phyloP scores from a whole-genome alignment of 352 stramenopile genomes.

The Globisporangium perplexum region DNA sequence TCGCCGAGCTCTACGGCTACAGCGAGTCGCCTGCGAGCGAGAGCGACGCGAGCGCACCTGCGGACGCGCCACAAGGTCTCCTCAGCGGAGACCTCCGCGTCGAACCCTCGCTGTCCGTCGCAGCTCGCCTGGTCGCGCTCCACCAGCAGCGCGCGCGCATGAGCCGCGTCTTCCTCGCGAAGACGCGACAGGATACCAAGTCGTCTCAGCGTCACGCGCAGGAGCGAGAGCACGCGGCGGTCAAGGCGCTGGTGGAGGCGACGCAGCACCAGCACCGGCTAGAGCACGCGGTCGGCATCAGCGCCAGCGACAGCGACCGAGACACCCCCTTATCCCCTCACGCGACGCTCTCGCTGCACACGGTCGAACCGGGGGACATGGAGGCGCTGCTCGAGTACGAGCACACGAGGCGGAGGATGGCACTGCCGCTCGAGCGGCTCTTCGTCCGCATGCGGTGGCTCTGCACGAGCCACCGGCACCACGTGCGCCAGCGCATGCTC shows the following conservation, averaged over 20 bases:
- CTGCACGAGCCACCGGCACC: constrained; percentile 40
- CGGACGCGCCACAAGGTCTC: no score
- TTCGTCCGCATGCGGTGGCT: constrained; percentile 38
- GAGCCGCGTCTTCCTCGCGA: constrained; percentile 6
- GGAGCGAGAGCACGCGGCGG: constrained; percentile 4
- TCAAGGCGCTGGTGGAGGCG: constrained; percentile 15
- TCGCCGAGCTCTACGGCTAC: constrained; percentile 25
- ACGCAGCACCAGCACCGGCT: constrained; percentile 24
- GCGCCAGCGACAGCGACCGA: not conserved
- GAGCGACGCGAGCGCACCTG: not conserved
- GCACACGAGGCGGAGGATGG: constrained; percentile 16
- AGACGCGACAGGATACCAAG: constrained; percentile 1
- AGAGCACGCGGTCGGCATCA: constrained; percentile 3
- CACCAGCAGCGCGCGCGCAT: not conserved
- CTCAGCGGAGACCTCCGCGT: not conserved
- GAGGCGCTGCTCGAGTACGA: constrained; percentile 30
- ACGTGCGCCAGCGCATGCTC: constrained; percentile 49
- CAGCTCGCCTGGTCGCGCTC: constrained; percentile 5
- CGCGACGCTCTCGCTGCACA: not conserved
- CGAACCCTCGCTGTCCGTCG: not conserved
- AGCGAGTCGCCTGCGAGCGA: not conserved
- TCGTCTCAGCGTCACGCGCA: not conserved
- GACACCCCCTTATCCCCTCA: no score
- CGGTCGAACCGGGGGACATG: constrained; percentile 18
- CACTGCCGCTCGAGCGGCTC: constrained; percentile 29